A percentile compares a stretch with the other conserved stretches of the same genome.
Conservation (phyloP, 768 basidiomycete genomes). For the Tephrocybe sp. region DNA sequence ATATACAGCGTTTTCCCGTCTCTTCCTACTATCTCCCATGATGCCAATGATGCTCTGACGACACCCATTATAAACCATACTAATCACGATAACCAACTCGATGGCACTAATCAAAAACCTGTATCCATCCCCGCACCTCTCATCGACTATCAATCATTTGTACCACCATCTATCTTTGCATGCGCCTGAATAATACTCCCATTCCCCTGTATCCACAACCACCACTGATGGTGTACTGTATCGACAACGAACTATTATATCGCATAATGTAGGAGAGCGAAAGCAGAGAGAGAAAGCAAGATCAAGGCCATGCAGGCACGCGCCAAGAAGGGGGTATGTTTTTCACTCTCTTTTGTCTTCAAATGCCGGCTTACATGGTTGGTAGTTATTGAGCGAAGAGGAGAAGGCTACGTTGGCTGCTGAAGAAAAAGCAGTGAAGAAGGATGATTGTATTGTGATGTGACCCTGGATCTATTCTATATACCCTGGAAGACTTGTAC, state of each 20-base stretch:
- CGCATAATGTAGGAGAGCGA: slow-evolving; percentile 55
- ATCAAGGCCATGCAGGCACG: slow-evolving; percentile 69
- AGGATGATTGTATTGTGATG: slow-evolving; percentile 59
- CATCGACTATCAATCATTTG: slow-evolving; percentile 49
- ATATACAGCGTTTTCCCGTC: slow-evolving; percentile 48
- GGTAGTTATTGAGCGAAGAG: slow-evolving; percentile 56
- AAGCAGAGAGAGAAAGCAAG: slow-evolving; percentile 69
- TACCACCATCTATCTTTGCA: slow-evolving; percentile 67
- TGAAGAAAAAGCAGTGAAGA: slow-evolving; percentile 45
- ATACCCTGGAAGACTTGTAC: neutral
- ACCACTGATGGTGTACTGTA: slow-evolving; percentile 18
- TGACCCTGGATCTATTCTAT: slow-evolving; percentile 24
- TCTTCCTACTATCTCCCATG: slow-evolving; percentile 19
- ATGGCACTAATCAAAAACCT: slow-evolving; percentile 23
- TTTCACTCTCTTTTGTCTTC: neutral
- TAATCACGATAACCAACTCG: slow-evolving; percentile 7
- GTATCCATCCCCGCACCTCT: slow-evolving; percentile 34
- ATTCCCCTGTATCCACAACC: slow-evolving; percentile 21
- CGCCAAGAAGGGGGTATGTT: slow-evolving; percentile 70
- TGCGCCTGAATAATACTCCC: slow-evolving; percentile 46
- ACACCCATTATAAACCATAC: slow-evolving; percentile 12
- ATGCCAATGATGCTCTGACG: slow-evolving; percentile 6
- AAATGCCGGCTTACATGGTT: neutral
- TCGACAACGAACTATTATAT: slow-evolving; percentile 17
- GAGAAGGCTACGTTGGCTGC: slow-evolving; percentile 60